Conservation (phyloP, 441 rosid genomes). For the Populus hybrid region DNA sequence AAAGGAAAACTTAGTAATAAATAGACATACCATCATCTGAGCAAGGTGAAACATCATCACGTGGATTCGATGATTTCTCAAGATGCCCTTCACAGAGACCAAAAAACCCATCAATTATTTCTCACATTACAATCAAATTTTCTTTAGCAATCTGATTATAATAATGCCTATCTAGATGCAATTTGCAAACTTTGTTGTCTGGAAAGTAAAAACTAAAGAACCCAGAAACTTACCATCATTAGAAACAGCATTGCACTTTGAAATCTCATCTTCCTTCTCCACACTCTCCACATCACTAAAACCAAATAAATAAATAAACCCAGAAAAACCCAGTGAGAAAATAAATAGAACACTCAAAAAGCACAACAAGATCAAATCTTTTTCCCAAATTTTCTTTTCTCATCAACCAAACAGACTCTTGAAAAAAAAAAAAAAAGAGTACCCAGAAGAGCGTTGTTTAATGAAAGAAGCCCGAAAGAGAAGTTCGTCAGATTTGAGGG, state of each 20-base stretch:
- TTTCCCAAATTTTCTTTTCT: background rate
- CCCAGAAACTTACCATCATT: constrained; percentile 21
- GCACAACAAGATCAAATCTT: background rate
- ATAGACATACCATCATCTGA: constrained; percentile 63
- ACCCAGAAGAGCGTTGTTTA: constrained; percentile 41
- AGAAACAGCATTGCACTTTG: constrained; percentile 7
- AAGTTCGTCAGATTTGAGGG: constrained; percentile 75
- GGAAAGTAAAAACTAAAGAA: background rate
- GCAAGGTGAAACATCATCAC: constrained; percentile 22
- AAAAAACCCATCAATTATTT: constrained; percentile 7
- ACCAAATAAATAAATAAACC: background rate
- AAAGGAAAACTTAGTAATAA: background rate
- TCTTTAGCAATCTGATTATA: background rate
- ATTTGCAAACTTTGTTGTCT: background rate
- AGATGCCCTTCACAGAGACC: constrained; percentile 29
- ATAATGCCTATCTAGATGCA: constrained; percentile 10
- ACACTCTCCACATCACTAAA: constrained; percentile 23
- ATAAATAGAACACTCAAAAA: background rate
- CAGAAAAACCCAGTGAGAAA: background rate
- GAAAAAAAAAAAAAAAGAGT: background rate
- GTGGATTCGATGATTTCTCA: constrained; percentile 21
- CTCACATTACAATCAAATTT: background rate
- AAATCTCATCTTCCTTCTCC: constrained; percentile 13
- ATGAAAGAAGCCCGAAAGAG: constrained; percentile 57
- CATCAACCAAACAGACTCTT: background rate